phyloP scores from a whole-genome alignment of 352 stramenopile genomes.

The Globisporangium heterothallicum region DNA sequence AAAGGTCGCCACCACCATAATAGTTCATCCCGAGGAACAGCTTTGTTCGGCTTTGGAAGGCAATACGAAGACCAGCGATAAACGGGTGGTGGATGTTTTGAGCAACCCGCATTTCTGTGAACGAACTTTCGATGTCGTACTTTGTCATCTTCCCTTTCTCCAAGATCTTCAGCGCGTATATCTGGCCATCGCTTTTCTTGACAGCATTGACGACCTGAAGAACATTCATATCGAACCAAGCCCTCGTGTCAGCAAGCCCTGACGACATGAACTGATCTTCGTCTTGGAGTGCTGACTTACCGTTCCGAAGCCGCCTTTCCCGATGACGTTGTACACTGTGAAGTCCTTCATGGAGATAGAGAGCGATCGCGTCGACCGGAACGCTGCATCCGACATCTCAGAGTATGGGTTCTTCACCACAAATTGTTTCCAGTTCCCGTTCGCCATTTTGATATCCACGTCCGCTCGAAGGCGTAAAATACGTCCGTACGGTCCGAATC shows the following conservation, averaged over 20 bases:
- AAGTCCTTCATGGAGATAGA: constrained; percentile 89
- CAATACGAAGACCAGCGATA: constrained; percentile 78
- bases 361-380: constrained; percentile 77
- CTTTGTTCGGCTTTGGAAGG: constrained; percentile 85
- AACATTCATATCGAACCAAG: no score
- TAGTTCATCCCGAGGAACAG: constrained; percentile 88
- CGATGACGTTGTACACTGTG: constrained; percentile 88
- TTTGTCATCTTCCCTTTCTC: constrained; percentile 89
- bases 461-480: constrained; percentile 79
- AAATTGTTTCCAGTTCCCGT: constrained; percentile 76
- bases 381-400: constrained; percentile 67
- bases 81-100: constrained; percentile 89
- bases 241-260: no score
- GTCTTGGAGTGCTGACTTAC: no score
- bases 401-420: constrained; percentile 76
- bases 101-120: constrained; percentile 86
- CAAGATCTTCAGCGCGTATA: constrained; percentile 90
- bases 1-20: constrained; percentile 80
- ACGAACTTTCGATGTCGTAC: constrained; percentile 86
- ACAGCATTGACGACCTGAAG: constrained; percentile 81
- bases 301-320: constrained; percentile 83
- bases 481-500: constrained; percentile 75
- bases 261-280: no score
- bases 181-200: constrained; percentile 86
- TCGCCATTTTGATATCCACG: constrained; percentile 65